These are phyloP conservation scores for Lentinula sp. DNA, from an alignment of 768 basidiomycete genomes.

Conservation along the genomic window DNA sequence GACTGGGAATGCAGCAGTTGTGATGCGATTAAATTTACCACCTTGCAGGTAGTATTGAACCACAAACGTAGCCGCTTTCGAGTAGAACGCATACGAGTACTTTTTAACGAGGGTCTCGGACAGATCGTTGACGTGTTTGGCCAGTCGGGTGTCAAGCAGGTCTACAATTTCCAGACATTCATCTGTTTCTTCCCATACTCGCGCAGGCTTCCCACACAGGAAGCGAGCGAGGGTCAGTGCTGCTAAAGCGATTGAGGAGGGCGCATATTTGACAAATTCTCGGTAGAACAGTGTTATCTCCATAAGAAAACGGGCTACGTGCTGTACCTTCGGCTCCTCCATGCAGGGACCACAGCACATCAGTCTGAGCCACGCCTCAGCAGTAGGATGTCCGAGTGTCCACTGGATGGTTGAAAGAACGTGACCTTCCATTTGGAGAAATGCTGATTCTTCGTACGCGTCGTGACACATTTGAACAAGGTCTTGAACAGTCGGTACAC, in stretches of 20 bases:
- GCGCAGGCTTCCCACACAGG: slow-evolving; percentile 76
- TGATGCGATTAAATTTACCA: slow-evolving; percentile 57
- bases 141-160: slow-evolving; percentile 78
- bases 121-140: slow-evolving; percentile 84
- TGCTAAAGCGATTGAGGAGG: slow-evolving; percentile 87
- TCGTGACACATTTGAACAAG: slow-evolving; percentile 93
- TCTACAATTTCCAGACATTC: slow-evolving; percentile 82
- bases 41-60: slow-evolving; percentile 93
- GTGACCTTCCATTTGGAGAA: slow-evolving; percentile 99
- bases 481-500: slow-evolving; percentile 93
- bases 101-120: slow-evolving; percentile 97
- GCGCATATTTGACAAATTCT: slow-evolving; percentile 83
- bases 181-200: slow-evolving; percentile 78
- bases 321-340: slow-evolving; percentile 89
- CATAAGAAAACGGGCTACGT: slow-evolving; percentile 97
- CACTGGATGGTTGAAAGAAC: slow-evolving; percentile 95
- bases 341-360: slow-evolving; percentile 68
- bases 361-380: slow-evolving; percentile 93
- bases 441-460: slow-evolving; percentile 95
- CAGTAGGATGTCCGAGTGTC: slow-evolving; percentile 95
- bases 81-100: slow-evolving; percentile 96
- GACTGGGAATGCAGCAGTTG: slow-evolving; percentile 50
- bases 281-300: slow-evolving; percentile 98
- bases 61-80: slow-evolving; percentile 89
- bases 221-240: slow-evolving; percentile 84